phyloP scores from a whole-genome alignment of 495 filamentous ascomycete genomes.

The Aspergillus baeticus region DNA sequence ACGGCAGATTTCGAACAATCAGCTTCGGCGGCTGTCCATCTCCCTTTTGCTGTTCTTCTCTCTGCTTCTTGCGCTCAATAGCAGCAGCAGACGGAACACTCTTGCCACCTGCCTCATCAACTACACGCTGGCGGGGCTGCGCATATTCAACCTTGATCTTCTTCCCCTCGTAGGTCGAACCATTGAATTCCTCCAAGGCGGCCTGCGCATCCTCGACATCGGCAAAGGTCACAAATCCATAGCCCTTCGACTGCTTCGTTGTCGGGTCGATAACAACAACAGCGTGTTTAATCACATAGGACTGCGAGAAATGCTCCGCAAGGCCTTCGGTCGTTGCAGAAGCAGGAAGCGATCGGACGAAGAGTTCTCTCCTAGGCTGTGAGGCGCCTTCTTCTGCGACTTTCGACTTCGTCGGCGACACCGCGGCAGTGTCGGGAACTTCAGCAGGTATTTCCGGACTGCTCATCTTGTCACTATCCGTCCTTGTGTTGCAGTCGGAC shows the following conservation, averaged over 20 bases:
- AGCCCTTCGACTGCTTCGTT: constrained; percentile 85
- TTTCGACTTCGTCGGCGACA: constrained; percentile 23
- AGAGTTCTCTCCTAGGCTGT: constrained; percentile 67
- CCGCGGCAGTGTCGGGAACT: constrained; percentile 21
- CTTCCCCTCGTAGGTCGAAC: constrained; percentile 68
- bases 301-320: constrained; percentile 85
- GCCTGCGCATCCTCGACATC: constrained; percentile 84
- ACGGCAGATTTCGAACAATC: constrained; percentile 93
- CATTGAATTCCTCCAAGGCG: constrained; percentile 76
- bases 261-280: constrained; percentile 76
- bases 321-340: constrained; percentile 78
- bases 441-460: constrained; percentile 30
- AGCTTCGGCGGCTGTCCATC: constrained; percentile 69
- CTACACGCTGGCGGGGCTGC: constrained; percentile 75
- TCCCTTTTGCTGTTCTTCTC: constrained; percentile 56
- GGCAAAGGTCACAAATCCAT: constrained; percentile 95
- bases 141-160: constrained; percentile 85
- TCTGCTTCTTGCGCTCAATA: constrained; percentile 54
- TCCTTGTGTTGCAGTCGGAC: constrained; percentile 23
- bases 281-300: constrained; percentile 92
- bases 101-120: constrained; percentile 47
- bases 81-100: constrained; percentile 46
- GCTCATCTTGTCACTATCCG: constrained; percentile 24
- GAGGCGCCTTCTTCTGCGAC: constrained; percentile 24
- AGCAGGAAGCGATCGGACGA: constrained; percentile 81